These are phyloP conservation scores for Sporisorium exsertum DNA, from an alignment of 1,284 basidiomycete genomes.

Conservation along the genomic window DNA sequence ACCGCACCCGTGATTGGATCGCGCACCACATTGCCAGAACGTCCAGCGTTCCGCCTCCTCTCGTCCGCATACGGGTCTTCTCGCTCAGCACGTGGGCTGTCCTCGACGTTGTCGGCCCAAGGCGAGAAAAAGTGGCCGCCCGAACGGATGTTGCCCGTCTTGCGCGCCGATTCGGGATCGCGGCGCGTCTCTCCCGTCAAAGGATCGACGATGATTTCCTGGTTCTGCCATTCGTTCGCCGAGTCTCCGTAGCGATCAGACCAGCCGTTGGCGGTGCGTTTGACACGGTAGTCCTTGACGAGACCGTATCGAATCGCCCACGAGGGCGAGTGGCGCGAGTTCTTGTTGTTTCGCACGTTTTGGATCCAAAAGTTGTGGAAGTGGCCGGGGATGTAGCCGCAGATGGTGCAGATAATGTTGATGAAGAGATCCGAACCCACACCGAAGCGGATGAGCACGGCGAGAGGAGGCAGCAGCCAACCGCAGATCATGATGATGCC, in stretches of 20 bases:
- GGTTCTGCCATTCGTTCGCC: slow-evolving; percentile 35
- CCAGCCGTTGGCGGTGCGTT: slow-evolving; percentile 52
- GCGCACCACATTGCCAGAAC: slow-evolving; percentile 26
- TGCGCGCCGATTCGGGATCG: slow-evolving; percentile 36
- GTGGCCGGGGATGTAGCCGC: slow-evolving; percentile 76
- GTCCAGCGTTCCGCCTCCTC: slow-evolving; percentile 35
- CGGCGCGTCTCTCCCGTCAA: slow-evolving; percentile 52
- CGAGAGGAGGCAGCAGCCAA: slow-evolving; percentile 69
- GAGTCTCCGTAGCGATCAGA: slow-evolving; percentile 50
- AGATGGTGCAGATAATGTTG: slow-evolving; percentile 87
- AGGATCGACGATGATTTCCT: slow-evolving; percentile 53
- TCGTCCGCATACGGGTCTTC: slow-evolving; percentile 52
- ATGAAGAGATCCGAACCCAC: slow-evolving; percentile 92
- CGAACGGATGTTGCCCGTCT: slow-evolving; percentile 38
- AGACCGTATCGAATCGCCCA: slow-evolving; percentile 77
- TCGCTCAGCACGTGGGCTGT: slow-evolving; percentile 50
- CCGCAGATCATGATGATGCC: slow-evolving; percentile 74
- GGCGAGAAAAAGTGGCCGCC: slow-evolving; percentile 43
- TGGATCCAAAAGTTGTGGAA: slow-evolving; percentile 88
- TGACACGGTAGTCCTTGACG: slow-evolving; percentile 56
- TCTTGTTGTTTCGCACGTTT: slow-evolving; percentile 97
- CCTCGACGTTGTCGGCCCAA: slow-evolving; percentile 53
- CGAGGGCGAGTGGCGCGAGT: slow-evolving; percentile 86
- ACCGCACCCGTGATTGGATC: slow-evolving; percentile 55
- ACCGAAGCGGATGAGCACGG: slow-evolving; percentile 93